Base-by-base conservation (phyloP, 2,329 filamentous ascomycete genomes). In the Fusarium camptoceras region DNA sequence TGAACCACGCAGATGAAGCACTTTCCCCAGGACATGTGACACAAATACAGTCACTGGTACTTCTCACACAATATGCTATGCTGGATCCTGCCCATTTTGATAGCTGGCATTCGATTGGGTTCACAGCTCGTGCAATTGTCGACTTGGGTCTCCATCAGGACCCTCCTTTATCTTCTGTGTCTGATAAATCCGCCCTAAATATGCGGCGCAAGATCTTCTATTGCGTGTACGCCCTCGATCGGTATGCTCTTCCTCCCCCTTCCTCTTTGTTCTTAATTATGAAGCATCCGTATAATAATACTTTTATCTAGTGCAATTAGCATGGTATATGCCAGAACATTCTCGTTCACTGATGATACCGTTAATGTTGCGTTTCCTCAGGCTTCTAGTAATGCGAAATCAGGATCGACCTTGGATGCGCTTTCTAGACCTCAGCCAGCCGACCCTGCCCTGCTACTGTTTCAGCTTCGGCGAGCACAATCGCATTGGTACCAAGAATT, bases 91-190 rank as follows among this genome's bases (percentile, higher is more conserved):
- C 91, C 43, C 94, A 97, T 76, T 98, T 97, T 76, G 94, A 97
- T 76, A 94, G 92, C 74, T 98, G 96, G 94, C 94, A 96, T 70
- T 81, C 98, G 66, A 92, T 98, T 59, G 96, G 95, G 9, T 94
- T 96, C 77, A 94, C 95, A 9, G 93, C 93, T 42, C 89, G 95
- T 61, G 93, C 94, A 8, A 90, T 95, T 76, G 88, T 98, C 24
- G 96, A 99, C 81, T 83, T 98, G 30, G 96, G 96, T 10, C 90
- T 97, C 61, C 96, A 98, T 79, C 95, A 98, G 80, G 95, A 98
- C 72, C 94, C 94, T 5, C 91, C 92, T 1, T 85, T 87, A 59
- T 90, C 91, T 66, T 86, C 91, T 18, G 82, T 89, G 28, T 86
- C 90, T 14, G 89, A 93, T 60, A 91, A 89, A 71, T 83, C 87